Conservation (phyloP, 2,329 filamentous ascomycete species). For the Alternaria burnsii region DNA sequence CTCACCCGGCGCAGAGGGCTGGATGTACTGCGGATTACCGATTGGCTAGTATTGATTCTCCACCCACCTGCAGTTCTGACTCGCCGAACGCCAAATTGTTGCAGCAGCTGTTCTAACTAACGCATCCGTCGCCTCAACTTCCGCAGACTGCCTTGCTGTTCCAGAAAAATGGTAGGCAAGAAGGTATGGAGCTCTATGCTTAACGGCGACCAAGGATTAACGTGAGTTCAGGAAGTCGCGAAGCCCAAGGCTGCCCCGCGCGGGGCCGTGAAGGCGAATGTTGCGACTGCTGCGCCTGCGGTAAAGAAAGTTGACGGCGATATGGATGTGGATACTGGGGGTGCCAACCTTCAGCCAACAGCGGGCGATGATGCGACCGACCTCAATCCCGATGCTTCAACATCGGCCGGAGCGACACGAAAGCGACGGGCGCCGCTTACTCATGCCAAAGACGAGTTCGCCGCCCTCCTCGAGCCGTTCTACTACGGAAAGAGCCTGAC, state of each 20-base stretch:
- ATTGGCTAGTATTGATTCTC: conserved; percentile 33
- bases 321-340: conserved; percentile 21
- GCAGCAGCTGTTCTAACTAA: conserved; percentile 18
- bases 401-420: conserved; percentile 35
- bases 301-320: conserved; percentile 21
- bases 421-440: conserved; percentile 40
- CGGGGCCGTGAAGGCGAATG: conserved; percentile 40
- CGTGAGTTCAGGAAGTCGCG: conserved; percentile 32
- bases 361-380: conserved; percentile 24
- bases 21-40: conserved; percentile 34
- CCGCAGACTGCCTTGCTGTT: conserved; percentile 16
- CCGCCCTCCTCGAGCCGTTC: conserved; percentile 72
- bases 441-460: conserved; percentile 61
- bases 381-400: conserved; percentile 29
- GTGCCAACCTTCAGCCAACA: conserved; percentile 8
- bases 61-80: conserved; percentile 22
- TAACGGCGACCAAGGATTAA: conserved; percentile 13
- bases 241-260: conserved; percentile 44
- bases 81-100: conserved; percentile 45
- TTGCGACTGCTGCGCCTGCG: conserved; percentile 21
- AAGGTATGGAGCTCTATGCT: conserved; percentile 26
- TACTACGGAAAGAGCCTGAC: conserved; percentile 74
- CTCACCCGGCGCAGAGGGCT: conserved; percentile 21
- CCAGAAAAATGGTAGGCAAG: conserved; percentile 43
- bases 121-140: conserved; percentile 22